Base-by-base conservation (phyloP, 2,329 filamentous ascomycete genomes). In the Cadophora sp. region DNA sequence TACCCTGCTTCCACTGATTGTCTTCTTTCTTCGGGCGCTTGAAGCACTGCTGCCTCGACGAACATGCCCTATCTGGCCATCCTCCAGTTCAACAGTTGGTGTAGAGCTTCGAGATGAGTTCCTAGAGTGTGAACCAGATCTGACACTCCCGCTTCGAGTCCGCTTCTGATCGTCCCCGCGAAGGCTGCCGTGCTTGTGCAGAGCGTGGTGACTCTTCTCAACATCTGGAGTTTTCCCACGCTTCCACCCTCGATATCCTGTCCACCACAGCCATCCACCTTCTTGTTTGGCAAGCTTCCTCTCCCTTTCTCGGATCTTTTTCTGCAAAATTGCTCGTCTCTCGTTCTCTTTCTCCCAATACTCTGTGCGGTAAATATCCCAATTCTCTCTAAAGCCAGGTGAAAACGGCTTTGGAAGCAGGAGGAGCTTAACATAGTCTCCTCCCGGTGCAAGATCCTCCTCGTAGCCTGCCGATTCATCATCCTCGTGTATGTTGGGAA, bases 281-380 rank as follows among this genome's bases (percentile, higher is more conserved):
- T 89, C 84, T 73, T 89, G 83, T 74, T 87, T 88, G 14, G 90
- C 89, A 47, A 92, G 80, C 68, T 90, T 88, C 20, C 85, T 84
- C 73, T 94, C 89, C 39, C 87, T 85, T 61, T 88, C 85, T 69
- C 89, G 87, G 59, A 97, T 82, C 76, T 91, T 91, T 51, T 84
- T 76, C 50, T 93, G 86, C 27, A 97, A 82, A 66, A 91, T 81
- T 2, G 90, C 87, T 14, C 96, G 89, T 1, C 95, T 89, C 78
- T 97, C 93, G 76, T 99, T 99, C 79, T 99, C 96, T 68, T 90
- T 90, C 74, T 97, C 95, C 96, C 96, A 99, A 80, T 97, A 99
- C 68, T 97, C 94, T 41, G 91, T 89, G 62, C 96, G 87, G 79
- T 96, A 99, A 18, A 95, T 84, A 76, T 99, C 96, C 96, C 96